Evolutionary conservation across 2,329 filamentous ascomycete genomes (phyloP).

Genomic region (Helicocarpus griseus): DNA sequence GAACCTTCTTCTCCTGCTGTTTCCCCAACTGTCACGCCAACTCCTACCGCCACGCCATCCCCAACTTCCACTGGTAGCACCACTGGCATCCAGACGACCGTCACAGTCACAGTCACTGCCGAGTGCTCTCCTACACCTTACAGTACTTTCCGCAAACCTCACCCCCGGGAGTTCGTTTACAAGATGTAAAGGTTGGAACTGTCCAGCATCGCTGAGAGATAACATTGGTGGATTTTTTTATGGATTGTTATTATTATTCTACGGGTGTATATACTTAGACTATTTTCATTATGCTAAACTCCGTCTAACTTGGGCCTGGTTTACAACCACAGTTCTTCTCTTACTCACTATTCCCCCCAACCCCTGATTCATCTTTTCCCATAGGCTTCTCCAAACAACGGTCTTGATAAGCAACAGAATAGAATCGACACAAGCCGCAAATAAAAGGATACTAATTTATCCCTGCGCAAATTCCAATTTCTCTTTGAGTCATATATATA

Average conservation of each 20-base stretch:
- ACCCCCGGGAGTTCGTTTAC: neutral
- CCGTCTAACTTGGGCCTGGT: neutral
- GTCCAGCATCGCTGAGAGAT: no score
- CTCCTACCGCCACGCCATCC: neutral
- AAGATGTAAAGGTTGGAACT: no score
- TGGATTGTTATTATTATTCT: neutral
- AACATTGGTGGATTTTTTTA: no score
- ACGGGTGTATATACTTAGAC: neutral
- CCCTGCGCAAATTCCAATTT: no score
- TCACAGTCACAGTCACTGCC: neutral
- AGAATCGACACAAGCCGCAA: no score
- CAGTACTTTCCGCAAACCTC: neutral
- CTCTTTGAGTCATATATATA: neutral
- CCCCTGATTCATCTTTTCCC: no score
- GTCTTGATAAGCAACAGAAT: no score
- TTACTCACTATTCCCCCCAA: neutral
- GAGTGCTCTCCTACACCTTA: neutral
- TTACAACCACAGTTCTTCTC: neutral
- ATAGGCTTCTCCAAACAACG: no score
- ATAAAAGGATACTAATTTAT: no score
- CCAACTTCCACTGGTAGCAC: neutral
- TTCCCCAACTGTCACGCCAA: neutral
- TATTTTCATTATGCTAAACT: neutral
- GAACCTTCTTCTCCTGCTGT: neutral
- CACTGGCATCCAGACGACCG: neutral